Base-by-base conservation (phyloP, 345 rosid species). In the Nephelium lappaceum region DNA sequence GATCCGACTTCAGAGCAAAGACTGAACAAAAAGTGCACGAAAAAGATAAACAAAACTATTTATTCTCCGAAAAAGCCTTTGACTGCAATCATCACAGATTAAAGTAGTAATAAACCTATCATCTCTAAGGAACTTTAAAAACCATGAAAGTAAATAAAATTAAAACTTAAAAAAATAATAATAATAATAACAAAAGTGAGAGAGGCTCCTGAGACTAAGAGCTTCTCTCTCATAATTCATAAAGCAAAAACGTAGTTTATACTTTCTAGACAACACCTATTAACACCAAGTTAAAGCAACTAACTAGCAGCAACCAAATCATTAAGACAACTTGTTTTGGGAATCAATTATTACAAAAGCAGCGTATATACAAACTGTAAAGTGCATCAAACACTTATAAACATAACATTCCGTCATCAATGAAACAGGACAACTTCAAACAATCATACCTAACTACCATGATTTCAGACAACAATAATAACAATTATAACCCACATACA, bases 271-370 rank as follows among this genome's bases (percentile, higher is more conserved):
- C 5, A 78, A 63, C 64, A 70, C 43, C 58, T 23, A 11, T 15
- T 70, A 45, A 41, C 71, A 42, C 67, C 69, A 55, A 68, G 60
- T 41, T 69, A 53, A 71, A 45, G 41, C 77, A 73, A 83, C 68
- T n/a, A n/a, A 67, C 51, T 63, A 68, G 36, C 73, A 72, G 71
- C 73, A 74, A 81, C 87, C 64, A 70, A 82, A 84, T 84, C 73
- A 84, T 79, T 66, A 74, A 79, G 71, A 65, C 58, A 84, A 42
- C 36, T 25, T 45, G 23, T 25, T 75, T 72, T 71, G 69, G 64
- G 18, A 75, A 76, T 80, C 83, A 79, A 77, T 78, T 15, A 74
- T 72, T 62, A 8, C 36, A 19, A 82, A 36, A 74, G 76, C 73
- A 75, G 42, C 77, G 63, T 67, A 63, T 38, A 51, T 75, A 62